These are phyloP conservation scores for Limnomonas spitsbergensis DNA, from an alignment of 139 green algal species.

Conservation along the genomic window DNA sequence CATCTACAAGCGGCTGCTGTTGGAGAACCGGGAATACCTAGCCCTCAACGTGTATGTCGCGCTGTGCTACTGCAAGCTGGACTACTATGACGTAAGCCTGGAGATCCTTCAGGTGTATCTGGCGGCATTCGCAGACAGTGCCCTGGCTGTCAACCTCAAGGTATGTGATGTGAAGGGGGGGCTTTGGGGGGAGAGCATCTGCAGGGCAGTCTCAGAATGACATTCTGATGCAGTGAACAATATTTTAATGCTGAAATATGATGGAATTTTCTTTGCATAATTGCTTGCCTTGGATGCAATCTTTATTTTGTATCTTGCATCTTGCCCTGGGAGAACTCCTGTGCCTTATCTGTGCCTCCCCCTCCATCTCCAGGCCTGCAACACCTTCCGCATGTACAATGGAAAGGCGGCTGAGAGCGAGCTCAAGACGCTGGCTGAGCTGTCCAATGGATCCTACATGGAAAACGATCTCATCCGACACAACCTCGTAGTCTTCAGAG, in stretches of 20 bases:
- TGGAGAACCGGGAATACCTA: constrained; percentile 65
- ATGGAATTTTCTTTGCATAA: too few species aligned
- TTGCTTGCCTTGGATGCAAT: too few species aligned
- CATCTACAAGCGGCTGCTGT: constrained; percentile 80
- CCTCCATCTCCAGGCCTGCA: constrained; percentile 58
- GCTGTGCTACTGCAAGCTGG: constrained; percentile 82
- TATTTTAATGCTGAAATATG: too few species aligned
- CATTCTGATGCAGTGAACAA: too few species aligned
- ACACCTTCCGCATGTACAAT: constrained; percentile 60
- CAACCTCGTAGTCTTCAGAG: constrained; percentile 79
- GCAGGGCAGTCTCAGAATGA: too few species aligned
- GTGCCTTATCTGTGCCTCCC: too few species aligned
- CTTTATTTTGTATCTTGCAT: too few species aligned
- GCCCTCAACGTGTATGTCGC: constrained; percentile 82
- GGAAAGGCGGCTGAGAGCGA: constrained; percentile 70
- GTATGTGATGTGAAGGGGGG: constrained; percentile 52
- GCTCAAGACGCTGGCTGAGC: constrained; percentile 52
- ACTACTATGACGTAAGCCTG: constrained; percentile 82
- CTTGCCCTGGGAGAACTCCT: too few species aligned
- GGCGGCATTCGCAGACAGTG: constrained; percentile 49
- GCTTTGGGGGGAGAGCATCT: neutral
- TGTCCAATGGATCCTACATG: constrained; percentile 32
- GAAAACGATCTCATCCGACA: constrained; percentile 73
- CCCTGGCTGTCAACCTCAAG: constrained; percentile 73
- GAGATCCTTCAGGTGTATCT: constrained; percentile 73